Evolutionary conservation across 129 eudicot genomes (phyloP), one percentile per base, ranked within the genome.

Genomic region (Centaurea solstitialis): DNA sequence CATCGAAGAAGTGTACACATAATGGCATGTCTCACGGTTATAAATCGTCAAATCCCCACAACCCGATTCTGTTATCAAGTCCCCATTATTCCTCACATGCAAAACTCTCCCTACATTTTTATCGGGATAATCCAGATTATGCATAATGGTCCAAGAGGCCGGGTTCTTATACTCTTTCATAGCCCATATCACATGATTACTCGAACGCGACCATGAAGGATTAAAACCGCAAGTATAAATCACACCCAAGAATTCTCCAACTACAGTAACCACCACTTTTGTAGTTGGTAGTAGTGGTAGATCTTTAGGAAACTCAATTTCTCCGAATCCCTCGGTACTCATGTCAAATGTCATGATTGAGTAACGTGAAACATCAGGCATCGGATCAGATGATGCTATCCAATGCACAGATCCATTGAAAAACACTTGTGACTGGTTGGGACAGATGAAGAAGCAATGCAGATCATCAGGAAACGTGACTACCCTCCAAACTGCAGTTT

Each of bases 261-360:
- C 70, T 20, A 65, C 35, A 10, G 17, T 1, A 13, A 65, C 30
- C 35, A 21, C 70, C 70, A 65, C 33, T 65, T 65, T 23, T 7
- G 17, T 23, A 30, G 28, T 9, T 9, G 17, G 3, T 23, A 8
- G 35, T 21, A 20, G 23, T 22, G 15, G 12, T 30, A 69, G 73
- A 69, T 26, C 18, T 0, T 69, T 6, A 33, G 73, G 73, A 20
- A 69, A 69, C 45, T 69, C 10, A n/a, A 69, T 69, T 69, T 69
- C 73, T n/a, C 23, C 73, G 15, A 69, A 69, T 3, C 15, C 45
- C 4, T 69, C 21, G 0, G 45, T 69, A 33, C 43, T 69, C 73
- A 69, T 69, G 23, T 69, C 73, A 13, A 69, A 18, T 69, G 73
- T 69, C 73, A 69, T 9, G 73, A 69, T 69, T 69, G 45, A 33